Evolutionary conservation across 148 eudicot species (phyloP).

Genomic region (Simmondsia chinensis): DNA sequence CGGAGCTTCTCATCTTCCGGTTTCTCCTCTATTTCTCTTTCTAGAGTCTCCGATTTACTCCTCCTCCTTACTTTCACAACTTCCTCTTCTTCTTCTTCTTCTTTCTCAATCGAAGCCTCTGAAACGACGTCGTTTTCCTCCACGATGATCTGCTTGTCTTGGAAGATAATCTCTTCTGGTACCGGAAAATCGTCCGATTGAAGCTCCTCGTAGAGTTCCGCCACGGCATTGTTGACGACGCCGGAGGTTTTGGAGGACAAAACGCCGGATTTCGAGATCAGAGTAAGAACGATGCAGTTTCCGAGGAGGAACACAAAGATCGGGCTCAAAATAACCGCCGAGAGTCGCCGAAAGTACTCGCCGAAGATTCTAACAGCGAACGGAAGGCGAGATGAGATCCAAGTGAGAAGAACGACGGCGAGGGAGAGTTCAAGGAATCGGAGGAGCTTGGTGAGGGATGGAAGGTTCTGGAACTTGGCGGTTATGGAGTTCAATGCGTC

Average conservation of each 20-base stretch:
- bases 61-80: no score
- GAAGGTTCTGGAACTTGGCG: no score
- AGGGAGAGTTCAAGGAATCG: conserved; percentile 43
- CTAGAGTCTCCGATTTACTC: no score
- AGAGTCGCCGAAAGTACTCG: conserved; percentile 28
- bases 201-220: conserved; percentile 27
- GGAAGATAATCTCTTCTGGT: conserved; percentile 28
- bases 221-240: conserved; percentile 13
- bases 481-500: neutral
- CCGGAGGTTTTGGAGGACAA: conserved; percentile 5
- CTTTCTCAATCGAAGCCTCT: neutral
- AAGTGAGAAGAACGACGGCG: conserved; percentile 25
- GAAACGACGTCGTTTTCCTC: conserved; percentile 20
- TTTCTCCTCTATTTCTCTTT: neutral
- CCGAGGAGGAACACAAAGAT: conserved; percentile 53
- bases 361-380: conserved; percentile 42
- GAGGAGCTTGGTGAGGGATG: conserved; percentile 22
- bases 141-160: conserved; percentile 57
- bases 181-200: conserved; percentile 10
- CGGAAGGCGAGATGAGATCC: conserved; percentile 63
- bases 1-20: conserved; percentile 21
- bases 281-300: conserved; percentile 63
- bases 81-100: neutral
- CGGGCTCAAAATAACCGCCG: conserved; percentile 36
- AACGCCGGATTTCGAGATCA: conserved; percentile 53